Evolutionary conservation across 768 basidiomycete genomes (phyloP).

Genomic region (Lactarius tabidus): DNA sequence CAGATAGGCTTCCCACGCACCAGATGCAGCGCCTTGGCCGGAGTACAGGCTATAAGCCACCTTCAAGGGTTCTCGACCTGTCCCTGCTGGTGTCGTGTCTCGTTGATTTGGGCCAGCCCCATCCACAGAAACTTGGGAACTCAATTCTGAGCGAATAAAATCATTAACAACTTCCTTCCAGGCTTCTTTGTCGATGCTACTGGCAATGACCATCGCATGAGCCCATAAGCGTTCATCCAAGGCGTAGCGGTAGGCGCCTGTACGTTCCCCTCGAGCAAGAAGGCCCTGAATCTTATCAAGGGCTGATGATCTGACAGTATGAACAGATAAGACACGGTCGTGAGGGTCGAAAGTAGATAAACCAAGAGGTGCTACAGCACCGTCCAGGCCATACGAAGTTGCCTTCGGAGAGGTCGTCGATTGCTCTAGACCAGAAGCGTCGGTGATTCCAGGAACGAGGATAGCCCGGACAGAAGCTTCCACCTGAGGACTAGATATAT

Average conservation of each 20-base stretch:
- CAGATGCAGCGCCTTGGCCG: slow-evolving; percentile 72
- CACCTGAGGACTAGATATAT: slow-evolving; percentile 48
- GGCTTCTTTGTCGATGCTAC: slow-evolving; percentile 85
- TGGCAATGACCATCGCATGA: slow-evolving; percentile 93
- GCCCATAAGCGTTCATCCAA: slow-evolving; percentile 89
- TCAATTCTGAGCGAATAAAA: slow-evolving; percentile 77
- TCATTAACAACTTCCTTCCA: slow-evolving; percentile 90
- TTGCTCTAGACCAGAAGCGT: slow-evolving; percentile 17
- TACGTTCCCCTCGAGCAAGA: slow-evolving; percentile 79
- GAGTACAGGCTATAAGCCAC: slow-evolving; percentile 81
- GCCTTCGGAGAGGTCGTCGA: slow-evolving; percentile 18
- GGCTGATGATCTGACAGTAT: slow-evolving; percentile 55
- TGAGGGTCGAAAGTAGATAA: slow-evolving; percentile 32
- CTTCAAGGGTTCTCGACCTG: slow-evolving; percentile 68
- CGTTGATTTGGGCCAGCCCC: slow-evolving; percentile 23
- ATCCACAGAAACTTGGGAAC: slow-evolving; percentile 34
- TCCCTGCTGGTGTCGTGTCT: slow-evolving; percentile 30
- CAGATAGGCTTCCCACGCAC: slow-evolving; percentile 41
- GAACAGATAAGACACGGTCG: slow-evolving; percentile 54
- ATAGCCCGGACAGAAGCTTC: slow-evolving; percentile 74
- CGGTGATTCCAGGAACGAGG: slow-evolving; percentile 56
- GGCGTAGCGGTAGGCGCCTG: slow-evolving; percentile 83
- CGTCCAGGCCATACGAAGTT: slow-evolving; percentile 16
- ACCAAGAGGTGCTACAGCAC: slow-evolving; percentile 15
- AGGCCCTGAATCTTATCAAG: slow-evolving; percentile 76